Evolutionary conservation across 257 asterid species (phyloP).

Genomic region (Solanum gracilifrons): DNA sequence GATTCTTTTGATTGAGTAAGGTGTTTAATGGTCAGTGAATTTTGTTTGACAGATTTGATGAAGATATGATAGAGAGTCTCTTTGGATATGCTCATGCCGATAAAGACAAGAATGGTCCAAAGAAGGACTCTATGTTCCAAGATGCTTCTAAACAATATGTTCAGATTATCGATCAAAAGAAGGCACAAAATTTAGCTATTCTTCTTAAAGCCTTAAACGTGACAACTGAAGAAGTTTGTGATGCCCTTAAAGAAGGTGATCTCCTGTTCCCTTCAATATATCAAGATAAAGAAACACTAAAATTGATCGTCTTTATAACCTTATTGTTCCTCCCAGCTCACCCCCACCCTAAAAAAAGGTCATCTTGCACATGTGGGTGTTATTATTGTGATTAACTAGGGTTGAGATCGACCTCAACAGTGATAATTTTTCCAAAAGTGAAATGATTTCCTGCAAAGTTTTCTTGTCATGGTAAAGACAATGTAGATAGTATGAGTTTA

Average conservation of each 20-base stretch:
- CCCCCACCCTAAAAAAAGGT: background rate
- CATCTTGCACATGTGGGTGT: background rate
- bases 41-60: conserved; percentile 56
- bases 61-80: conserved; percentile 83
- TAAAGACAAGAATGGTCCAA: conserved; percentile 36
- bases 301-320: background rate
- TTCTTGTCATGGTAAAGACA: background rate
- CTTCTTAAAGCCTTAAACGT: conserved; percentile 78
- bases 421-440: background rate
- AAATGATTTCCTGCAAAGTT: background rate
- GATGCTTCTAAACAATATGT: conserved; percentile 36
- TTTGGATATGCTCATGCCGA: conserved; percentile 65
- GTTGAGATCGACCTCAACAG: background rate
- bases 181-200: conserved; percentile 77
- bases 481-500: background rate
- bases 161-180: conserved; percentile 68
- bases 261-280: background rate
- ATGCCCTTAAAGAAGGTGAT: conserved; percentile 83
- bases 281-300: background rate
- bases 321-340: background rate
- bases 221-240: conserved; percentile 84
- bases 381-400: background rate
- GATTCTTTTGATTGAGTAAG: background rate
- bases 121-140: conserved; percentile 32
- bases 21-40: conserved; percentile 1